phyloP scores from a whole-genome alignment of 2,329 filamentous ascomycete genomes.

The Paecilomyces sp. region DNA sequence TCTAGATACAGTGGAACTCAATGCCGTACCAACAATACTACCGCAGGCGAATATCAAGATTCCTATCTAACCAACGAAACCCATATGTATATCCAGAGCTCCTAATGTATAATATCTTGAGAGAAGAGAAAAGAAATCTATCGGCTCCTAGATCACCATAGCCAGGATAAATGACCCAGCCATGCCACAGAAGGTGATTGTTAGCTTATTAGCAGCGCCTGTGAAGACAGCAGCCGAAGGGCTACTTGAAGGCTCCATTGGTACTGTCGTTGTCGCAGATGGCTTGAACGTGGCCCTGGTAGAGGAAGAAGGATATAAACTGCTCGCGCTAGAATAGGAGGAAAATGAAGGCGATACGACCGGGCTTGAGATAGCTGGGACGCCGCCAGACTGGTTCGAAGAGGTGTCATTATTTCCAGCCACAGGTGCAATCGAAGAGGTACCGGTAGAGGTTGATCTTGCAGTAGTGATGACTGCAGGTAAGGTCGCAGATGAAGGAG shows the following conservation, averaged over 20 bases:
- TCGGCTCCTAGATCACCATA: not conserved
- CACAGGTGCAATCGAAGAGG: not conserved
- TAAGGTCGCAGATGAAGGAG: not conserved
- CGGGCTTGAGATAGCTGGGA: not conserved
- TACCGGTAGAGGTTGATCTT: not conserved
- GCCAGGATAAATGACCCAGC: not conserved
- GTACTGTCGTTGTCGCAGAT: not conserved
- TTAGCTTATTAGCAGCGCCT: constrained; percentile 1
- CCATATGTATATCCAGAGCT: not conserved
- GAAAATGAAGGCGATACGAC: not conserved
- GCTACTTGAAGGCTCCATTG: not conserved
- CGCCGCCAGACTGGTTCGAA: not conserved
- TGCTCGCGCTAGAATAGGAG: not conserved
- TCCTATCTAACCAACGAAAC: not conserved
- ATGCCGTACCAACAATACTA: not conserved
- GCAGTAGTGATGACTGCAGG: not conserved
- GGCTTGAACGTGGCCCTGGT: not conserved
- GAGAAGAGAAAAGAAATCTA: not conserved
- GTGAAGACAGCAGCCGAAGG: constrained; percentile 2
- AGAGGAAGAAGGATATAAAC: not conserved
- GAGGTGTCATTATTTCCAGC: no score
- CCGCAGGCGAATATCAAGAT: not conserved
- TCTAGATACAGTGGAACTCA: not conserved
- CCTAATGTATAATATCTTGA: not conserved
- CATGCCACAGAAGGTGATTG: not conserved